Evolutionary conservation across 2,329 filamentous ascomycete genomes (phyloP).

Genomic region (Ceratocystis smalleyi): DNA sequence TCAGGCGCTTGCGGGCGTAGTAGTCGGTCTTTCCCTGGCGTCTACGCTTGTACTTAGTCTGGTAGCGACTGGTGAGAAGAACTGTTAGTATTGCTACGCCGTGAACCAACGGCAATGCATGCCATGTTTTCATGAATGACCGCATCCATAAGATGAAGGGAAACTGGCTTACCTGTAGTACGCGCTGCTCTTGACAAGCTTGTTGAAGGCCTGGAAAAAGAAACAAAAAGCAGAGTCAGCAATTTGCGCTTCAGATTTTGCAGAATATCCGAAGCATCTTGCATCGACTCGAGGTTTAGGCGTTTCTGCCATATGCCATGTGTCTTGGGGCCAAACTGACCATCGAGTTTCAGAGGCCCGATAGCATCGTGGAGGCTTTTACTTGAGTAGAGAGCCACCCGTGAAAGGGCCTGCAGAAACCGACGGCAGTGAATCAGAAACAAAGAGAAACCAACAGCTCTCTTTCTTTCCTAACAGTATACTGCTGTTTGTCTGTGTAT

Average conservation of each 20-base stretch:
- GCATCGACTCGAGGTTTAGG: conserved; percentile 54
- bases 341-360: conserved; percentile 3
- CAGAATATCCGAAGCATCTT: conserved; percentile 82
- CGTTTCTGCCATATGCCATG: conserved; percentile 29
- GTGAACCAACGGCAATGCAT: background rate
- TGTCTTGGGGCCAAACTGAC: conserved; percentile 16
- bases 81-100: conserved; percentile 21
- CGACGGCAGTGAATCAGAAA: conserved; percentile 9
- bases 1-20: conserved; percentile 98
- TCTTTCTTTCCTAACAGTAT: background rate
- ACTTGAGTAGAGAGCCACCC: background rate
- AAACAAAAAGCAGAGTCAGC: conserved; percentile 67
- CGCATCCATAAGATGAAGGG: no score
- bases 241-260: conserved; percentile 92
- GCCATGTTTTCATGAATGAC: background rate
- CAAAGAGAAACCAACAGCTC: background rate
- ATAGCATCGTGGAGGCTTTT: background rate
- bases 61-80: conserved; percentile 59
- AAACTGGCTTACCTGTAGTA: conserved; percentile 77
- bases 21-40: conserved; percentile 97
- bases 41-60: conserved; percentile 99
- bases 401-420: background rate
- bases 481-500: background rate
- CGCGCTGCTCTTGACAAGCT: conserved; percentile 91
- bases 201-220: conserved; percentile 60